Conservation (phyloP, 179 eudicot species). For the Corrigiola litoralis region DNA sequence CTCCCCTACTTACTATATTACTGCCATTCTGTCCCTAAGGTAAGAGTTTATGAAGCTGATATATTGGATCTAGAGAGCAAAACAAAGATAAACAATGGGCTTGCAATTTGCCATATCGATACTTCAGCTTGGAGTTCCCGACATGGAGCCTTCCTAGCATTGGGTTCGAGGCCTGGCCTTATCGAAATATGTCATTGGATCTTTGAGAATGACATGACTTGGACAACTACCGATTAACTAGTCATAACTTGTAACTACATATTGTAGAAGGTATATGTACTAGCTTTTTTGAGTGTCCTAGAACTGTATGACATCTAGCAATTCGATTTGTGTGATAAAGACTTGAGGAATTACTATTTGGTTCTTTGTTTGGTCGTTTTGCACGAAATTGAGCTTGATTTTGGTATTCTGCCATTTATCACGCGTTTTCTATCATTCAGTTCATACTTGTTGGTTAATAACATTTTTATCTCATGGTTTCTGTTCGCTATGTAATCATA, state of each 20-base stretch:
- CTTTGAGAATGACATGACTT: slow-evolving; percentile 88
- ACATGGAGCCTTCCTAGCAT: slow-evolving; percentile 73
- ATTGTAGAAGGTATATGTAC: too few relatives aligned
- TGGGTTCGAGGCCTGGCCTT: slow-evolving; percentile 70
- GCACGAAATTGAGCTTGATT: too few relatives aligned
- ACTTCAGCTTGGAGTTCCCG: slow-evolving; percentile 76
- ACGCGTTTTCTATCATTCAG: too few relatives aligned
- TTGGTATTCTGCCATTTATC: too few relatives aligned
- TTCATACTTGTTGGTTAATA: too few relatives aligned
- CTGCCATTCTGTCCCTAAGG: slow-evolving; percentile 90
- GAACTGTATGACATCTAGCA: too few relatives aligned
- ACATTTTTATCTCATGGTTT: too few relatives aligned
- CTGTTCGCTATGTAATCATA: too few relatives aligned
- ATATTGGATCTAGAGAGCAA: slow-evolving; percentile 43
- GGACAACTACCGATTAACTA: slow-evolving; percentile 60
- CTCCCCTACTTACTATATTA: slow-evolving; percentile 75
- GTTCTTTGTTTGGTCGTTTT: neutral
- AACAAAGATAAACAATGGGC: slow-evolving; percentile 61
- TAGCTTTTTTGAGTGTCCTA: too few relatives aligned
- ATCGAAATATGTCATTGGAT: slow-evolving; percentile 97
- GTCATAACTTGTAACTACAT: too few relatives aligned
- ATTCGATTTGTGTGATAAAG: too few relatives aligned
- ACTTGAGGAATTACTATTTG: neutral
- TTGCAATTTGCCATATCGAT: slow-evolving; percentile 83
- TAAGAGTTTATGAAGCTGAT: slow-evolving; percentile 84